phyloP scores from a whole-genome alignment of 768 basidiomycete genomes.

The Rhodosporidiobolus sp. region DNA sequence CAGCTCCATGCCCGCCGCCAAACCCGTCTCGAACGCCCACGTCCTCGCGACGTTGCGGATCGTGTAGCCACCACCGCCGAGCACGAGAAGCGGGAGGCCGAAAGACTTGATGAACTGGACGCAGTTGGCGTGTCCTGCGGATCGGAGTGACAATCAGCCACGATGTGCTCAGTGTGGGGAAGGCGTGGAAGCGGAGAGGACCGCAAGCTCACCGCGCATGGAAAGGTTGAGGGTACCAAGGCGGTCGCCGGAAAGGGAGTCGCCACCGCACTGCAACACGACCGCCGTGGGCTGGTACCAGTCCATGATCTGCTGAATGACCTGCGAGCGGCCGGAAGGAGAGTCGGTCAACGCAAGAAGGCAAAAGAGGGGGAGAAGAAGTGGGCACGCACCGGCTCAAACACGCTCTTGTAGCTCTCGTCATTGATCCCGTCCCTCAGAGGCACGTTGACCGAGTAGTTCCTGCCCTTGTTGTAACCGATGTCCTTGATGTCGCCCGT shows the following conservation, averaged over 20 bases:
- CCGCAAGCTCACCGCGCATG: slow-evolving; percentile 67
- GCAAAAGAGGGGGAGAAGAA: background rate
- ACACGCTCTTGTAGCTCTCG: slow-evolving; percentile 79
- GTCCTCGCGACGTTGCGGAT: slow-evolving; percentile 95
- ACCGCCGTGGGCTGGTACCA: slow-evolving; percentile 91
- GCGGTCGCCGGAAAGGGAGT: slow-evolving; percentile 93
- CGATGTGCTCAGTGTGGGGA: background rate
- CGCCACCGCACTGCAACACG: slow-evolving; percentile 94
- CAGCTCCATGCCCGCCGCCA: slow-evolving; percentile 95
- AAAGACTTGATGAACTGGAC: slow-evolving; percentile 96
- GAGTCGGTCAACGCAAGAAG: background rate
- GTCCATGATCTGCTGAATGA: slow-evolving; percentile 89
- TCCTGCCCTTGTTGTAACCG: slow-evolving; percentile 79
- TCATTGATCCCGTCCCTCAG: slow-evolving; percentile 92
- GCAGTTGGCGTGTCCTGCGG: slow-evolving; percentile 89
- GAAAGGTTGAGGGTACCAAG: slow-evolving; percentile 93
- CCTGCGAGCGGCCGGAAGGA: slow-evolving; percentile 53
- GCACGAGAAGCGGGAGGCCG: slow-evolving; percentile 83
- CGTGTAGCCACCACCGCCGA: slow-evolving; percentile 97
- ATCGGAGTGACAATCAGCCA: too few relatives aligned
- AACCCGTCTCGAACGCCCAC: slow-evolving; percentile 97
- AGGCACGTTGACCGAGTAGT: slow-evolving; percentile 88
- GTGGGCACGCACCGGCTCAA: slow-evolving; percentile 81
- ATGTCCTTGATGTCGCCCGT: slow-evolving; percentile 59
- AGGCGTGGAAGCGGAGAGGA: background rate